phyloP scores from a whole-genome alignment of 2,329 filamentous ascomycete species.

The Microsporum audouinii region DNA sequence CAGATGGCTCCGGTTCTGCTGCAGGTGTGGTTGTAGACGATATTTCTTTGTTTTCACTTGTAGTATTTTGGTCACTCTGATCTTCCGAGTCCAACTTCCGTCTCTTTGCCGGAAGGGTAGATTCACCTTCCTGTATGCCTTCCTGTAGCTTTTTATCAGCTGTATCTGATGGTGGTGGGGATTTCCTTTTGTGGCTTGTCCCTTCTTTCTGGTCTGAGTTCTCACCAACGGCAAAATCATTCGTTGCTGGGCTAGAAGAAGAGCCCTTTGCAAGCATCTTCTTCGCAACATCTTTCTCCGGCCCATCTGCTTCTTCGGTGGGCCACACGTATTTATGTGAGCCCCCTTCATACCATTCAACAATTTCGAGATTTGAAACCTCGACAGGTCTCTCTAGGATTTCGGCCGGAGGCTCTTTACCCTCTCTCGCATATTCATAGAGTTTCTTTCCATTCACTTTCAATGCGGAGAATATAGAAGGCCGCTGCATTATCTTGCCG shows the following conservation, averaged over 20 bases:
- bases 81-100: slow-evolving; percentile 2
- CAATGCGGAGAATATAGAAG: slow-evolving; percentile 83
- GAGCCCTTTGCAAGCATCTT: slow-evolving; percentile 43
- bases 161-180: slow-evolving; percentile 20
- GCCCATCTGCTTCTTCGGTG: slow-evolving; percentile 59
- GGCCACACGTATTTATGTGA: slow-evolving; percentile 72
- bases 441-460: slow-evolving; percentile 88
- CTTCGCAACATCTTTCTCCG: slow-evolving; percentile 65
- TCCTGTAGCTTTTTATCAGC: slow-evolving; percentile 4
- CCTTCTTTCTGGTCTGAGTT: slow-evolving; percentile 10
- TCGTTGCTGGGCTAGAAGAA: neutral
- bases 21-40: slow-evolving; percentile 26
- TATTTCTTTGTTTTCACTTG: slow-evolving; percentile 8
- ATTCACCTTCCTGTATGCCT: neutral
- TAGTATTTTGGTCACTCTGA: slow-evolving; percentile 2
- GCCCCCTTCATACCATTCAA: slow-evolving; percentile 76
- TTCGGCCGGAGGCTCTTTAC: slow-evolving; percentile 71
- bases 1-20: neutral
- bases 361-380: slow-evolving; percentile 62
- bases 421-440: slow-evolving; percentile 91
- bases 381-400: slow-evolving; percentile 72
- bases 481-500: slow-evolving; percentile 77
- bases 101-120: neutral
- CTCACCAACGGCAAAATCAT: slow-evolving; percentile 8
- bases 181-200: slow-evolving; percentile 26